Evolutionary conservation across 768 basidiomycete genomes (phyloP).

Genomic region (Leccinum subgranulosum): DNA sequence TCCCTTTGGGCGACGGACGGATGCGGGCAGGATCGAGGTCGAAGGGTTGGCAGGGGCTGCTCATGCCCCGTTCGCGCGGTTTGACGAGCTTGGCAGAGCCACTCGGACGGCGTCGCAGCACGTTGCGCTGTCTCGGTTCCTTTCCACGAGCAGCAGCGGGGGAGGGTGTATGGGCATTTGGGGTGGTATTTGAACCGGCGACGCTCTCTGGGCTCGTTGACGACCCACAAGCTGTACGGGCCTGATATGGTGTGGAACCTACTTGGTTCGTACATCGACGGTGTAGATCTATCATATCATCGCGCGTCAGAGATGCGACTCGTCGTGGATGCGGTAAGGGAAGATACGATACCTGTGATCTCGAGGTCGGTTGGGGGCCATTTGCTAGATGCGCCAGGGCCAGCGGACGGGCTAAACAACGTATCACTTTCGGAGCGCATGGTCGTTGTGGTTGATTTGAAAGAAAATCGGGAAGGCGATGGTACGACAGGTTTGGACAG

Average conservation of each 20-base stretch:
- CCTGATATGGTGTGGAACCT: conserved; percentile 1
- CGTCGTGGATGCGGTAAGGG: conserved; percentile 3
- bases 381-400: not conserved
- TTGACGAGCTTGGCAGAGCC: conserved; percentile 22
- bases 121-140: conserved; percentile 27
- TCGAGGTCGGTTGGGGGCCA: conserved; percentile 19
- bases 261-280: conserved; percentile 21
- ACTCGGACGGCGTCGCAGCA: conserved; percentile 31
- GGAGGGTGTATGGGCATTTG: not conserved
- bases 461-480: conserved; percentile 22
- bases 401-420: conserved; percentile 11
- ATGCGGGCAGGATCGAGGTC: not conserved
- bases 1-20: not conserved
- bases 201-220: conserved; percentile 15
- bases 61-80: conserved; percentile 13
- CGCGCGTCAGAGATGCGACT: not conserved
- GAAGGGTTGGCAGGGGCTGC: conserved; percentile 1
- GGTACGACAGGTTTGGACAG: conserved; percentile 32
- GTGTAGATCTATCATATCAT: conserved; percentile 11
- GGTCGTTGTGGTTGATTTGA: conserved; percentile 8
- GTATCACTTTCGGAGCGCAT: conserved; percentile 11
- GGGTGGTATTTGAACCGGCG: not conserved
- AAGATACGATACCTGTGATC: conserved; percentile 9
- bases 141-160: conserved; percentile 1
- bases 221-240: not conserved